Evolutionary conservation across 116 monocot species (phyloP).

Genomic region (Zostera marina): DNA sequence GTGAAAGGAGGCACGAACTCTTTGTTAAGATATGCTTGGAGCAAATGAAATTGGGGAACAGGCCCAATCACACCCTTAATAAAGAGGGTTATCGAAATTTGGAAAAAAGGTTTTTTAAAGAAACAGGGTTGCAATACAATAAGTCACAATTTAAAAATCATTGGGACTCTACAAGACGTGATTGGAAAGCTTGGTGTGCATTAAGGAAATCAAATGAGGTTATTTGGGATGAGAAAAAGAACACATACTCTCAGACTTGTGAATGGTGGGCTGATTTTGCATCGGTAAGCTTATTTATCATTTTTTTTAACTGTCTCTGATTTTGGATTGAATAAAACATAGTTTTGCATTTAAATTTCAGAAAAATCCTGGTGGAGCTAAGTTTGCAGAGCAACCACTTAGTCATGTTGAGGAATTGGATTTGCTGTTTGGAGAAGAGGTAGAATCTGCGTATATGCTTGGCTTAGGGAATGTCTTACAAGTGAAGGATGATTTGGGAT

Average conservation of each 20-base stretch:
- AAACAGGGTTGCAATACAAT: conserved; percentile 11
- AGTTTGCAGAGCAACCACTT: conserved; percentile 17
- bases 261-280: conserved; percentile 20
- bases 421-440: conserved; percentile 9
- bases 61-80: conserved; percentile 12
- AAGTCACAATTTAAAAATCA: conserved; percentile 16
- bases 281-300: conserved; percentile 3
- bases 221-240: conserved; percentile 12
- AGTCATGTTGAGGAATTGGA: conserved; percentile 11
- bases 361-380: conserved; percentile 13
- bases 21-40: conserved; percentile 15
- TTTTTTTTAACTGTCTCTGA: neutral
- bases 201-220: conserved; percentile 8
- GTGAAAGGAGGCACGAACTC: conserved; percentile 9
- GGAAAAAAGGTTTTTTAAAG: conserved; percentile 9
- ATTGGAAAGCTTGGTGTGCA: conserved; percentile 17
- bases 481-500: neutral
- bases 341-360: neutral
- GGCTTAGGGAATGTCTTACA: neutral
- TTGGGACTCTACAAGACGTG: conserved; percentile 16
- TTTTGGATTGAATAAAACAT: neutral
- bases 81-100: conserved; percentile 17
- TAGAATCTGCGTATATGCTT: neutral
- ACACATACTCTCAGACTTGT: conserved; percentile 9
- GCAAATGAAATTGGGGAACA: conserved; percentile 16